Evolutionary conservation across 179 eudicot genomes (phyloP).

Genomic region (Silene vulgaris): DNA sequence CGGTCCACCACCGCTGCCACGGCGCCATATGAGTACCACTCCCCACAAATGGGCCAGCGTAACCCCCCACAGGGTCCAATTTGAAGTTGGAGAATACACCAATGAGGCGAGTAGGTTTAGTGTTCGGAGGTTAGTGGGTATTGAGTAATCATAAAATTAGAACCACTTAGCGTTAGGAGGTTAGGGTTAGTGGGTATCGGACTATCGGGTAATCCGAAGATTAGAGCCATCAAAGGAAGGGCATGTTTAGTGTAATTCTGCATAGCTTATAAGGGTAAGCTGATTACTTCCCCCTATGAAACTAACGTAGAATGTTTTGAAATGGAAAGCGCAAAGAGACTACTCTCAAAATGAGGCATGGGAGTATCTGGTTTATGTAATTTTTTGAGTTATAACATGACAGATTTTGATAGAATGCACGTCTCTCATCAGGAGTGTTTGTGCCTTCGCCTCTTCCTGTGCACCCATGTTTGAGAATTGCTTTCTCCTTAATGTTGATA

Average conservation of each 20-base stretch:
- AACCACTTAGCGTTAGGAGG: neutral
- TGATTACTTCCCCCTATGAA: neutral
- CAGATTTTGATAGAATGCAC: neutral
- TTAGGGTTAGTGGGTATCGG: neutral
- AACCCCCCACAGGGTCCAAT: no score
- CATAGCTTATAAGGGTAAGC: neutral
- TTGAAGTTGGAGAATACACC: no score
- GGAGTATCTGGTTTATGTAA: conserved; percentile 4
- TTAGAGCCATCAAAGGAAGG: neutral
- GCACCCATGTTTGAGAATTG: neutral
- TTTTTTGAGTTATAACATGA: neutral
- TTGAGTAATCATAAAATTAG: neutral
- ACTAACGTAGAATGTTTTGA: neutral
- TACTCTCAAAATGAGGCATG: neutral
- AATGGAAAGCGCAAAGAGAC: neutral
- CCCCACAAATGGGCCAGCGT: no score
- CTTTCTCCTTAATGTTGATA: neutral
- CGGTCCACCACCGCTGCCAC: no score
- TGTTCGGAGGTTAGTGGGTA: neutral
- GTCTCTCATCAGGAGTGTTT: conserved; percentile 3
- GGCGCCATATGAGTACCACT: no score
- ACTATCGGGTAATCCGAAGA: neutral
- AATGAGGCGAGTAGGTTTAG: neutral
- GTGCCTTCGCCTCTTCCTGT: conserved; percentile 7
- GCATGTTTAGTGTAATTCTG: neutral